phyloP scores from a whole-genome alignment of 768 basidiomycete species.

The Russula sp. region DNA sequence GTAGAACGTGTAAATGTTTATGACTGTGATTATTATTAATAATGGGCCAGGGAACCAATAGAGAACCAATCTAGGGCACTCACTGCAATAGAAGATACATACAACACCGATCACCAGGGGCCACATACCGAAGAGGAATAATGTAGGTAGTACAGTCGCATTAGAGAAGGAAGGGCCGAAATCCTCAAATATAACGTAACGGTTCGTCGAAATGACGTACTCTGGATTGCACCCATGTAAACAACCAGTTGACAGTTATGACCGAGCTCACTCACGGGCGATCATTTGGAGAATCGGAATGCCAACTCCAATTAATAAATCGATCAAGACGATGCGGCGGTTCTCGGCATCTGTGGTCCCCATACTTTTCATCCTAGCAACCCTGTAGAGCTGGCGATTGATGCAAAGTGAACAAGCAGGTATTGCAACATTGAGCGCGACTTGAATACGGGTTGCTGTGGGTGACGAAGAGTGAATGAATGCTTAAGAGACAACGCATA shows the following conservation, averaged over 20 bases:
- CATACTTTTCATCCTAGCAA: slow-evolving; percentile 38
- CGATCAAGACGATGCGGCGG: background rate
- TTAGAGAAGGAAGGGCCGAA: slow-evolving; percentile 44
- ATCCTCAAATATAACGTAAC: slow-evolving; percentile 35
- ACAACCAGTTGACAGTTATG: background rate
- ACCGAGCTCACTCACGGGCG: background rate
- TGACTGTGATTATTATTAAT: slow-evolving; percentile 24
- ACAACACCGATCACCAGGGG: slow-evolving; percentile 31
- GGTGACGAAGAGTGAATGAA: background rate
- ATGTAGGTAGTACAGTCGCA: slow-evolving; percentile 35
- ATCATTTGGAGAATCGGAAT: slow-evolving; percentile 21
- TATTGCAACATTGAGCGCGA: slow-evolving; percentile 40
- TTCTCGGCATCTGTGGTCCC: slow-evolving; percentile 30
- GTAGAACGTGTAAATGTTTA: slow-evolving; percentile 33
- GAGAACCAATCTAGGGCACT: slow-evolving; percentile 10
- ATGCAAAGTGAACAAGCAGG: slow-evolving; percentile 46
- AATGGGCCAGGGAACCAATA: background rate
- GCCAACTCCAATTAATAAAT: slow-evolving; percentile 35
- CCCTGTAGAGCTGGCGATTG: slow-evolving; percentile 48
- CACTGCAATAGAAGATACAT: slow-evolving; percentile 42
- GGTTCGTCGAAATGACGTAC: background rate
- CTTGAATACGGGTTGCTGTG: slow-evolving; percentile 42
- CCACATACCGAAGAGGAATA: slow-evolving; percentile 37
- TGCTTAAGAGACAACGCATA: background rate
- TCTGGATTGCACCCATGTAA: background rate